Evolutionary conservation across 1,139 yeast species (phyloP).

Genomic region (Zygosaccharomyces pseudobailii): DNA sequence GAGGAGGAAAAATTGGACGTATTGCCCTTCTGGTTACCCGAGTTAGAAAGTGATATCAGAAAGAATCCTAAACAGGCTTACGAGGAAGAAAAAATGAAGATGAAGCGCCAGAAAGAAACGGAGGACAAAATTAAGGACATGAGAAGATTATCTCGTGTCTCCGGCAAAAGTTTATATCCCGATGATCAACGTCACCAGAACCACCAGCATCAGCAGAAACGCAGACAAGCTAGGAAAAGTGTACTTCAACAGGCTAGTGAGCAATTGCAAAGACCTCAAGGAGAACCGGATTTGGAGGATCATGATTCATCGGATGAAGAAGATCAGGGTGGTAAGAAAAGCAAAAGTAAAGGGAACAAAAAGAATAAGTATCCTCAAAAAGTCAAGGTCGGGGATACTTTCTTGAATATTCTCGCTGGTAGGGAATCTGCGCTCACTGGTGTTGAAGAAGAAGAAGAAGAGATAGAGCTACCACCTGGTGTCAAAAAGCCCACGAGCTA

Average conservation of each 20-base stretch:
- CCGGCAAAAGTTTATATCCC: slow-evolving; percentile 8
- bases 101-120: slow-evolving; percentile 43
- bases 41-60: slow-evolving; percentile 75
- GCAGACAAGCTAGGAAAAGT: not conserved
- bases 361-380: slow-evolving; percentile 9
- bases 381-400: slow-evolving; percentile 21
- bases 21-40: slow-evolving; percentile 93
- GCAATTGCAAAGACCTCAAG: not conserved
- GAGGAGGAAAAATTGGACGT: slow-evolving; percentile 81
- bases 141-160: slow-evolving; percentile 32
- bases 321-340: slow-evolving; percentile 17
- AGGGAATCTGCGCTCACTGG: slow-evolving; percentile 41
- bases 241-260: slow-evolving; percentile 7
- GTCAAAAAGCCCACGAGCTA: slow-evolving; percentile 74
- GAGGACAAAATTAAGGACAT: slow-evolving; percentile 42
- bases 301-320: slow-evolving; percentile 43
- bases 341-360: slow-evolving; percentile 4
- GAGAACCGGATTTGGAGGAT: slow-evolving; percentile 44
- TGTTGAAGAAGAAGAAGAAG: slow-evolving; percentile 85
- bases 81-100: slow-evolving; percentile 47
- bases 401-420: slow-evolving; percentile 31
- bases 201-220: not conserved
- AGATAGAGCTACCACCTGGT: slow-evolving; percentile 81
- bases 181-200: slow-evolving; percentile 9
- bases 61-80: slow-evolving; percentile 72